A percentile compares a stretch with the other conserved stretches of the same genome.
Conservation (phyloP, 805 yeast genomes). For the Kodamaea neixiangensis region DNA sequence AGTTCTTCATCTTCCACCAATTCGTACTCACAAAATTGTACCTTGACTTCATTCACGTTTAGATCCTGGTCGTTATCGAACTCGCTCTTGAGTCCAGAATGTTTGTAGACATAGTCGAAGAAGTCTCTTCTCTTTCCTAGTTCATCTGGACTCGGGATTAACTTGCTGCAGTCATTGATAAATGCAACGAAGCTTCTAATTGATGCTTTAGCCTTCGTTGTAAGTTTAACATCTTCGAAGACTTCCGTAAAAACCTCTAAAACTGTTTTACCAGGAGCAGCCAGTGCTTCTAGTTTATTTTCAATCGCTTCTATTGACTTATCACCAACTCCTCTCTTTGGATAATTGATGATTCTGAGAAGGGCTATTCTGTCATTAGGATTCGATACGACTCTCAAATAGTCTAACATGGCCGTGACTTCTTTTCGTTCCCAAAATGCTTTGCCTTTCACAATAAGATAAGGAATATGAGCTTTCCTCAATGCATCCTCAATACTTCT, state of each 20-base stretch:
- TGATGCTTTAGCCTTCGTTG: constrained; percentile 14
- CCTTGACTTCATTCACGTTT: constrained; percentile 43
- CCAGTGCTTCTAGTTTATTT: constrained; percentile 4
- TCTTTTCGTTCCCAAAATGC: constrained; percentile 82
- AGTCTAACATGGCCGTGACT: constrained; percentile 61
- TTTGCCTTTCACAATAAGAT: constrained; percentile 66
- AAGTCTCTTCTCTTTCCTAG: constrained; percentile 9
- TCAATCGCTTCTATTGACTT: constrained; percentile 44
- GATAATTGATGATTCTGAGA: constrained; percentile 56
- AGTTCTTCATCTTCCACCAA: constrained; percentile 24
- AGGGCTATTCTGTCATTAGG: constrained; percentile 62
- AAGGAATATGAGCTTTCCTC: constrained; percentile 57
- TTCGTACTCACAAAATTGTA: constrained; percentile 35
- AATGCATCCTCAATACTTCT: constrained; percentile 66
- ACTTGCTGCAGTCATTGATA: constrained; percentile 22
- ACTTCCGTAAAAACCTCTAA: not conserved
- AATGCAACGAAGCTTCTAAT: constrained; percentile 29
- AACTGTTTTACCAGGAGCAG: not conserved
- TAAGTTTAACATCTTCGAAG: constrained; percentile 11
- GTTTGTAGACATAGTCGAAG: constrained; percentile 26
- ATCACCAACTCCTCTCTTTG: constrained; percentile 69
- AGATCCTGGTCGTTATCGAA: constrained; percentile 31
- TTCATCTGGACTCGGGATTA: constrained; percentile 15
- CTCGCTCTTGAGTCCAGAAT: constrained; percentile 32
- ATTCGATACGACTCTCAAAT: constrained; percentile 61